Percentiles rank a stretch among this genome's conserved stretches.
Evolutionary conservation across 768 basidiomycete genomes (phyloP).

Genomic region (Hysterangium stoloniferum): DNA sequence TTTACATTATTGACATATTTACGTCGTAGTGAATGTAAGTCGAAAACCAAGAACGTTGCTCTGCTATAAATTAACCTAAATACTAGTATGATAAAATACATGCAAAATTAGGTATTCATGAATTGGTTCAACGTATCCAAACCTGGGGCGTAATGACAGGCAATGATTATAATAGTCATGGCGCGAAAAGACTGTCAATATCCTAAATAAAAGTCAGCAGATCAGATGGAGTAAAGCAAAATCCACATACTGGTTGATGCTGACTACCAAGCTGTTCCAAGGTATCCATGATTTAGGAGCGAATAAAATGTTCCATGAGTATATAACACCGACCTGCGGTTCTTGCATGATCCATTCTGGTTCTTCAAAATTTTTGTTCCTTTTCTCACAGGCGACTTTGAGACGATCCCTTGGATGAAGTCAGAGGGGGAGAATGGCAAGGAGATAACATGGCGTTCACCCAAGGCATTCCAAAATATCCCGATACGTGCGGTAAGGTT

Average conservation of each 20-base stretch:
- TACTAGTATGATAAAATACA: too few relatives aligned
- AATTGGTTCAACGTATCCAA: too few relatives aligned
- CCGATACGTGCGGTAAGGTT: conserved; percentile 7
- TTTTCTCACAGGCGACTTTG: not conserved
- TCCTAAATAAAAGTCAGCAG: not conserved
- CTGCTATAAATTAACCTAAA: too few relatives aligned
- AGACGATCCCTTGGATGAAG: not conserved
- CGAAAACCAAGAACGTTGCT: too few relatives aligned
- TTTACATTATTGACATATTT: too few relatives aligned
- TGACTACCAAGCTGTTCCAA: conserved; percentile 9
- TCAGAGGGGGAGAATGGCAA: not conserved
- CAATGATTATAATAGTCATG: not conserved
- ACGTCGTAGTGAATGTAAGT: too few relatives aligned
- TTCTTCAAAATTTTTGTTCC: not conserved
- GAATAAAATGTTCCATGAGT: too few relatives aligned
- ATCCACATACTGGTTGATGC: not conserved
- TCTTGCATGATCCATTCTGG: conserved; percentile 10
- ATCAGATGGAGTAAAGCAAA: not conserved
- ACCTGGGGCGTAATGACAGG: not conserved
- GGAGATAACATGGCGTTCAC: not conserved
- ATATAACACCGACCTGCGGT: conserved; percentile 4
- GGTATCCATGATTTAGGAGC: not conserved
- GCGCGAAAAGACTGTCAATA: not conserved
- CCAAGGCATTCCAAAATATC: conserved; percentile 5
- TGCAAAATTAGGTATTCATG: too few relatives aligned